phyloP scores from a whole-genome alignment of 202 grass and related monocot species.

The Setaria viridis region DNA sequence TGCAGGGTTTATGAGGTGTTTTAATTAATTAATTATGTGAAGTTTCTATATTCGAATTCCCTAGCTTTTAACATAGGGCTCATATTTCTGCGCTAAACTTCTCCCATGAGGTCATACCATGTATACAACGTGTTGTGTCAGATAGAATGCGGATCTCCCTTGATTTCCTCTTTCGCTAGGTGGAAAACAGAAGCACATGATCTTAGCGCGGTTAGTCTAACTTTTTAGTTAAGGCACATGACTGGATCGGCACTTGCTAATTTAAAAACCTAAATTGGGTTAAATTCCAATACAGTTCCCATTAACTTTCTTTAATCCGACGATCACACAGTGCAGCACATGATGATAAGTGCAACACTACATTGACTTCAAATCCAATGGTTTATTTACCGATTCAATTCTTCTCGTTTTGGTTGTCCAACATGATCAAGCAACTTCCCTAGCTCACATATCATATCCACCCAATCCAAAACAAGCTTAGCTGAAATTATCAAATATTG shows the following conservation, averaged over 20 bases:
- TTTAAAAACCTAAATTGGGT: not conserved
- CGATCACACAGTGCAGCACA: not conserved
- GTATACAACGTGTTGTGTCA: not conserved
- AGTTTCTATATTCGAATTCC: not conserved
- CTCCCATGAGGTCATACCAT: not conserved
- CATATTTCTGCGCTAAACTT: not conserved
- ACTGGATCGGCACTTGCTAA: not conserved
- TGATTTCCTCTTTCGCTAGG: not conserved
- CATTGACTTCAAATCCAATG: not conserved
- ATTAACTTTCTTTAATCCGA: not conserved
- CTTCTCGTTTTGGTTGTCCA: not conserved
- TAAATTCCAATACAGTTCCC: no score
- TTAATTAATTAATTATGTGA: no score
- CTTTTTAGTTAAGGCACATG: not conserved
- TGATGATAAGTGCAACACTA: not conserved
- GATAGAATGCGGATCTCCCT: not conserved
- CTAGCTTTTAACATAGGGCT: not conserved
- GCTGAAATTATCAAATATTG: slow-evolving; percentile 2
- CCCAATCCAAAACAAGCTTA: not conserved
- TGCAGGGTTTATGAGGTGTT: not conserved
- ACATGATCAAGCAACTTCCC: not conserved
- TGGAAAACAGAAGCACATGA: not conserved
- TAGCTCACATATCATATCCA: not conserved
- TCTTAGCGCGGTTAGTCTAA: not conserved
- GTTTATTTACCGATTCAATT: not conserved